Conservation (phyloP, 2,329 filamentous ascomycete species). For the Chaetomiaceae sp. region DNA sequence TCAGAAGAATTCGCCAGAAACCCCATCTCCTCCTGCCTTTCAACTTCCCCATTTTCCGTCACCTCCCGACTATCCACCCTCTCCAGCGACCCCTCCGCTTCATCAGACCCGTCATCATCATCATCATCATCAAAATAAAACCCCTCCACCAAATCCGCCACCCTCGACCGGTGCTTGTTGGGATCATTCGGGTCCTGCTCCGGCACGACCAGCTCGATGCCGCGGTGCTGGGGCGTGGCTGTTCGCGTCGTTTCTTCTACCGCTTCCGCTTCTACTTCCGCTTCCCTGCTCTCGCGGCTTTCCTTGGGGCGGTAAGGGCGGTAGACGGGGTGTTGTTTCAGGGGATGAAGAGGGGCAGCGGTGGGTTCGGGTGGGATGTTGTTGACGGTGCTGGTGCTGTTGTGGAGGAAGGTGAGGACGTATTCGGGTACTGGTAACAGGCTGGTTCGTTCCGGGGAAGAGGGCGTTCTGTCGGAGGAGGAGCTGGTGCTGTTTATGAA, state of each 20-base stretch:
- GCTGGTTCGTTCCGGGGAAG: too few relatives aligned
- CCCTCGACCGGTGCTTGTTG: conserved; percentile 31
- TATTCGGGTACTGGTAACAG: conserved; percentile 48
- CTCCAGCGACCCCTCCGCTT: background rate
- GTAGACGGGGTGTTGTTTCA: too few relatives aligned
- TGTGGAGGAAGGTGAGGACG: conserved; percentile 47
- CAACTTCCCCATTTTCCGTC: background rate
- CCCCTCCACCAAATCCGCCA: conserved; percentile 30
- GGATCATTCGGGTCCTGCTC: conserved; percentile 24
- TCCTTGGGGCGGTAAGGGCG: background rate
- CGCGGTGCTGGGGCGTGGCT: conserved; percentile 6
- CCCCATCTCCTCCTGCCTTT: conserved; percentile 19
- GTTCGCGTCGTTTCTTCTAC: too few relatives aligned
- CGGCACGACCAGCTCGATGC: conserved; percentile 28
- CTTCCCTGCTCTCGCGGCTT: background rate
- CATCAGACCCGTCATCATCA: background rate
- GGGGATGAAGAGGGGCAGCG: background rate
- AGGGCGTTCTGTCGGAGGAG: conserved; percentile 13
- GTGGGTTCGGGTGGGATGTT: background rate
- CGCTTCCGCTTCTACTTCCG: too few relatives aligned
- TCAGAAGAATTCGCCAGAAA: background rate
- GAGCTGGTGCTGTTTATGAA: conserved; percentile 11
- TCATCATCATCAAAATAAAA: background rate
- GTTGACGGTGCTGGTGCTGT: background rate
- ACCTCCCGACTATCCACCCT: conserved; percentile 7